Evolutionary conservation across 2,329 filamentous ascomycete species (phyloP).

Genomic region (Diaporthe citri): DNA sequence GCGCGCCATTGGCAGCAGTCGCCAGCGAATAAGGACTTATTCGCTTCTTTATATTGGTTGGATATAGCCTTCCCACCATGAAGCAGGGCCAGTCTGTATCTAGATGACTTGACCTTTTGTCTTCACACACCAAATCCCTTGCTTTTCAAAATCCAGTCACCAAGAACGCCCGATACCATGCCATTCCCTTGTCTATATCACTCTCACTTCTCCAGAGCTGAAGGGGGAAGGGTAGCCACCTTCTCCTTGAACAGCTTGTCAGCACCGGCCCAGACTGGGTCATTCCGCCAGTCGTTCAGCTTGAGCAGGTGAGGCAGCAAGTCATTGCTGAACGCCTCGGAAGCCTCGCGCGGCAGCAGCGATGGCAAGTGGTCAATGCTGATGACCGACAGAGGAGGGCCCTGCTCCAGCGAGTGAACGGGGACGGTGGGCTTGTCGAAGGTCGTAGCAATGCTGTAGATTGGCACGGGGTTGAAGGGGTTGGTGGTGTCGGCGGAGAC

Average conservation of each 20-base stretch:
- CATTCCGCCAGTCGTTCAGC: constrained; percentile 79
- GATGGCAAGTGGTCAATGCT: constrained; percentile 89
- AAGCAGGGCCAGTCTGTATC: constrained; percentile 27
- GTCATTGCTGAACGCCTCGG: constrained; percentile 83
- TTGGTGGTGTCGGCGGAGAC: constrained; percentile 82
- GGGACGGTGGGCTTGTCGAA: constrained; percentile 90
- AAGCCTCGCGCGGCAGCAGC: constrained; percentile 87
- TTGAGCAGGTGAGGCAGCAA: constrained; percentile 82
- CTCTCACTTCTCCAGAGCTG: constrained; percentile 39
- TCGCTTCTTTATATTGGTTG: background rate
- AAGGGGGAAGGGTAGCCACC: constrained; percentile 64
- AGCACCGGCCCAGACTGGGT: constrained; percentile 86
- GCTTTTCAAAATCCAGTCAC: constrained; percentile 8
- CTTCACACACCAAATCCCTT: background rate
- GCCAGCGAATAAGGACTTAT: background rate
- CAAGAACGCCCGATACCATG: constrained; percentile 39
- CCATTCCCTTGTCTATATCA: constrained; percentile 1
- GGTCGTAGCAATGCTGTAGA: constrained; percentile 87
- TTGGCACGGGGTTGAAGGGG: constrained; percentile 78
- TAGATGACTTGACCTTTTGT: constrained; percentile 9
- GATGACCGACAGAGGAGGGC: constrained; percentile 80
- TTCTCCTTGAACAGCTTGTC: constrained; percentile 88
- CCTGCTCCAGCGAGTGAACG: constrained; percentile 70
- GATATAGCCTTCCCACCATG: constrained; percentile 11
- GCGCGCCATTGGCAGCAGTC: background rate